A percentile compares a stretch with the other conserved stretches of the same genome.
Evolutionary conservation across 108 stramenopile species (phyloP).

Genomic region (Skeletonema potamos): DNA sequence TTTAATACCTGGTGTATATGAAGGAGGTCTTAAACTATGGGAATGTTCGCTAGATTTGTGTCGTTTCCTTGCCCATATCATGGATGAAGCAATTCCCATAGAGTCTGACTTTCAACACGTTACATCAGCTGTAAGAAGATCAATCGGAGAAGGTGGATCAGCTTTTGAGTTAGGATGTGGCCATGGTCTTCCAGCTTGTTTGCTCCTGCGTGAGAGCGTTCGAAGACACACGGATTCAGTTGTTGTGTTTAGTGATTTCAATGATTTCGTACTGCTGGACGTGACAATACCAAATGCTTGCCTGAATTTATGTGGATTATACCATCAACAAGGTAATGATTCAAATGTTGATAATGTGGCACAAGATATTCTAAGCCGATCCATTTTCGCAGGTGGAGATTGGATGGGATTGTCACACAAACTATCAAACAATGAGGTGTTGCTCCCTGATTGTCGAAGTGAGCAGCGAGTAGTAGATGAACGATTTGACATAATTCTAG

Average conservation of each 20-base stretch:
- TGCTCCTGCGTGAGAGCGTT: conserved; percentile 48
- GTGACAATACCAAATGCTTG: conserved; percentile 64
- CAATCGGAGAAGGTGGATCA: conserved; percentile 17
- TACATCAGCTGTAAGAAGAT: conserved; percentile 13
- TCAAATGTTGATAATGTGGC: background rate
- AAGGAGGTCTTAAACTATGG: conserved; percentile 86
- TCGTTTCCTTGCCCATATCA: conserved; percentile 47
- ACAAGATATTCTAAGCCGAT: conserved; percentile 19
- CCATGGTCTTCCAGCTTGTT: conserved; percentile 71
- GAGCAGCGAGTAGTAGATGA: conserved; percentile 18
- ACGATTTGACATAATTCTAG: conserved; percentile 70
- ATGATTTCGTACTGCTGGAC: conserved; percentile 58
- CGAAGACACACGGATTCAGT: conserved; percentile 3
- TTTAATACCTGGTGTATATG: conserved; percentile 77
- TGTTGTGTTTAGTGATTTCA: conserved; percentile 63
- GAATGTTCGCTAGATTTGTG: conserved; percentile 83
- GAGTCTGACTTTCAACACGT: conserved; percentile 8
- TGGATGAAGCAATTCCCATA: background rate
- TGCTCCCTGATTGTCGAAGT: background rate
- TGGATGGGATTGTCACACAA: conserved; percentile 64
- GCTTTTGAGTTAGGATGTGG: conserved; percentile 80
- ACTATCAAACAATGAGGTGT: conserved; percentile 19
- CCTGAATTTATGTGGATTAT: conserved; percentile 40
- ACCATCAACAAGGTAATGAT: background rate
- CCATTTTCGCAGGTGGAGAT: conserved; percentile 63